Percentiles rank a stretch among this genome's conserved stretches.
These are phyloP conservation scores for Lineolata rhizophorae DNA, from an alignment of 495 filamentous ascomycete species.

Conservation along the genomic window DNA sequence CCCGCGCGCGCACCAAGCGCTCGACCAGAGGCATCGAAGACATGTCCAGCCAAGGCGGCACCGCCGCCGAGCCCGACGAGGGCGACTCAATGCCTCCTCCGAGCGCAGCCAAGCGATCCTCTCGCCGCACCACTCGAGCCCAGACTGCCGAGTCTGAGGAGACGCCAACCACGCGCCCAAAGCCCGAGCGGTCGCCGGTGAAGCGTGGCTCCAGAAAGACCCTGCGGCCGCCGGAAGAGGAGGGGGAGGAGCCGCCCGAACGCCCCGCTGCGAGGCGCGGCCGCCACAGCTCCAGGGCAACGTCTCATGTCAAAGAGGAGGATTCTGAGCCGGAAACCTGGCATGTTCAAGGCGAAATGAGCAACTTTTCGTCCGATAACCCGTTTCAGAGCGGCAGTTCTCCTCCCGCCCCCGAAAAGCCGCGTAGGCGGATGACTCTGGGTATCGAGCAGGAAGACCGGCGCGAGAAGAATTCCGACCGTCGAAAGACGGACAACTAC, in stretches of 20 bases:
- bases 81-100: conserved; percentile 20
- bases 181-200: no score
- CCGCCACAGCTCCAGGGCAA: conserved; percentile 25
- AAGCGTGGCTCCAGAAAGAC: conserved; percentile 30
- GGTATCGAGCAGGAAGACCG: conserved; percentile 14
- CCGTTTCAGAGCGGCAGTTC: conserved; percentile 81
- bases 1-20: conserved; percentile 51
- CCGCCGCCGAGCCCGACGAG: conserved; percentile 21
- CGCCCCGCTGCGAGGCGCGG: conserved; percentile 11
- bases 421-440: conserved; percentile 23
- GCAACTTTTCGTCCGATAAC: conserved; percentile 68
- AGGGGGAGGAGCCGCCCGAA: conserved; percentile 22
- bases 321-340: conserved; percentile 9
- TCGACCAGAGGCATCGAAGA: conserved; percentile 73
- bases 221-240: conserved; percentile 24
- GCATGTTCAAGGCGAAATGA: conserved; percentile 18
- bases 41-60: conserved; percentile 34
- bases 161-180: conserved; percentile 22
- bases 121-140: conserved; percentile 8
- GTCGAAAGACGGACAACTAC: conserved; percentile 20
- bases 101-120: conserved; percentile 4
- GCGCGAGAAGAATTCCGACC: conserved; percentile 25
- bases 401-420: conserved; percentile 20
- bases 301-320: conserved; percentile 23
- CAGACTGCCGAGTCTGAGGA: conserved; percentile 12